Evolutionary conservation across 441 rosid species (phyloP).

Genomic region (Pelargonium australe): DNA sequence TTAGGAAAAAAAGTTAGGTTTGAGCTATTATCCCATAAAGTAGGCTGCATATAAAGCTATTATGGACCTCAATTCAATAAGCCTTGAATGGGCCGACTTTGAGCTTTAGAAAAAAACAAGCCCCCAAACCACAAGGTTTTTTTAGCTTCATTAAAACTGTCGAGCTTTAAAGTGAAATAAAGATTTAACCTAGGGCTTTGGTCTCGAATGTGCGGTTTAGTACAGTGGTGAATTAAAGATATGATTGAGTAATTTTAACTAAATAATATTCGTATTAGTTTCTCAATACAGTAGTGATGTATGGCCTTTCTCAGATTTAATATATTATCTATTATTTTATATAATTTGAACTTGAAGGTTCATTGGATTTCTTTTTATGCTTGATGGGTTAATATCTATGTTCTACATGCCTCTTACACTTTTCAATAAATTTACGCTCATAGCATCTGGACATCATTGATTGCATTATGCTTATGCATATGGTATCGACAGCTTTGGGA

Average conservation of each 20-base stretch:
- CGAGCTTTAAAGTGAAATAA: too few species aligned
- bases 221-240: not conserved
- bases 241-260: not conserved
- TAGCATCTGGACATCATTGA: not conserved
- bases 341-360: not conserved
- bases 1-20: too few species aligned
- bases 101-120: too few species aligned
- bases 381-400: not conserved
- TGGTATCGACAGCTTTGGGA: not conserved
- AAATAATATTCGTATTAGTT: not conserved
- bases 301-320: not conserved
- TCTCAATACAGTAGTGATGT: not conserved
- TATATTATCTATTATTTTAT: constrained; percentile 1
- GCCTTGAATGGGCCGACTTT: too few species aligned
- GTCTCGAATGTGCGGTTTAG: too few species aligned
- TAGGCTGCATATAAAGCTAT: too few species aligned
- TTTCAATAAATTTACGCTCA: not conserved
- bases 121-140: too few species aligned
- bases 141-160: too few species aligned
- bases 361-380: not conserved
- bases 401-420: not conserved
- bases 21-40: too few species aligned
- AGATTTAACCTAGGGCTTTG: too few species aligned
- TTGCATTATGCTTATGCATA: not conserved
- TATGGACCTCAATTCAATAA: too few species aligned